Conservation (phyloP, 768 basidiomycete species). For the Obba rivulosa region DNA sequence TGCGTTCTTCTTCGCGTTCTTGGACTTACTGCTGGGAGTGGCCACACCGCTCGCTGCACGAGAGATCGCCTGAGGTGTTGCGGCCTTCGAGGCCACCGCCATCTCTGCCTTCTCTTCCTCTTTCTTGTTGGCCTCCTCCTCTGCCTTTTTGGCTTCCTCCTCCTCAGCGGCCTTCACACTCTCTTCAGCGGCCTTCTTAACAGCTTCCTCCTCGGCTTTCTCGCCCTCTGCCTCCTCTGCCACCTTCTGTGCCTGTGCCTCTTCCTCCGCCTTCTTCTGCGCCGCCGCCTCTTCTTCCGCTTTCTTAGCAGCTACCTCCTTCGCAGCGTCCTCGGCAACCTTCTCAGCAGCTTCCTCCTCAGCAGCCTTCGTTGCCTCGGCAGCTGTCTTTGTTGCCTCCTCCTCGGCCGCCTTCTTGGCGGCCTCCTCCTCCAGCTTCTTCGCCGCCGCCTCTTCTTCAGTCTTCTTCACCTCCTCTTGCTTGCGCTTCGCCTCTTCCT, state of each 20-base stretch:
- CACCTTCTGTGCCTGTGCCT: neutral
- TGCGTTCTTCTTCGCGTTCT: slow-evolving; percentile 7
- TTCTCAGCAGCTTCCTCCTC: slow-evolving; percentile 1
- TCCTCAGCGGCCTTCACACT: slow-evolving; percentile 2
- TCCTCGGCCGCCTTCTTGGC: slow-evolving; percentile 12
- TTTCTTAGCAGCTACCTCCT: neutral
- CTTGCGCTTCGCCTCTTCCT: slow-evolving; percentile 13
- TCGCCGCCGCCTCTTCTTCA: slow-evolving; percentile 10
- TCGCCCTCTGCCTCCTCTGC: slow-evolving; percentile 4
- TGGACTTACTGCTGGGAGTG: slow-evolving; percentile 3
- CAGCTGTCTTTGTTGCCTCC: slow-evolving; percentile 4
- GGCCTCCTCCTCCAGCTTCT: slow-evolving; percentile 22
- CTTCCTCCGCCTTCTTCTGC: slow-evolving; percentile 7
- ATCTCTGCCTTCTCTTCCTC: slow-evolving; percentile 20
- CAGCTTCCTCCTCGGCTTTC: slow-evolving; percentile 7
- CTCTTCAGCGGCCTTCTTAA: neutral
- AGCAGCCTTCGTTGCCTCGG: slow-evolving; percentile 8
- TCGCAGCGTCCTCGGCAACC: slow-evolving; percentile 1
- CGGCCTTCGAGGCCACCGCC: slow-evolving; percentile 1
- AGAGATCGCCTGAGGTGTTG: slow-evolving; percentile 11
- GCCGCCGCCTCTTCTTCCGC: slow-evolving; percentile 4
- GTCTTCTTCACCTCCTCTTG: slow-evolving; percentile 17
- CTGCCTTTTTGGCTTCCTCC: slow-evolving; percentile 4
- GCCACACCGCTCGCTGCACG: slow-evolving; percentile 10
- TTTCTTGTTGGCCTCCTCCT: slow-evolving; percentile 13